Base-by-base conservation (phyloP, 257 asterid species). In the Capsicum baccatum region DNA sequence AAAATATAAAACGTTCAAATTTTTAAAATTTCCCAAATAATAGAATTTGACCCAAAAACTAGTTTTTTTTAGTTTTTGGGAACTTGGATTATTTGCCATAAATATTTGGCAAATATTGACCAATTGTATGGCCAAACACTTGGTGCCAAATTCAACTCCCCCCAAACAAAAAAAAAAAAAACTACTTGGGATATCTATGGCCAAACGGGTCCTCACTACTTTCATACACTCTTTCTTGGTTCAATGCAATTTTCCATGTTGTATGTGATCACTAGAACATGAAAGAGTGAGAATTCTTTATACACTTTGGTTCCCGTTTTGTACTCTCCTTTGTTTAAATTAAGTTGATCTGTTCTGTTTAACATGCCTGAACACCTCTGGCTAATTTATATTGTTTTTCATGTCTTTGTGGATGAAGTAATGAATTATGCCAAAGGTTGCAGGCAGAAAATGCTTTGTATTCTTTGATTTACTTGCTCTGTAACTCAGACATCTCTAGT, bases 361-460 rank as follows among this genome's bases (percentile, higher is more conserved):
- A 55, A 21, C 73, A 47, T 71, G 62, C 50, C 71, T 64, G 71
- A 64, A 64, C n/a, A 64, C 81, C 81, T 68, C 44, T 60, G 57
- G 33, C 59, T 62, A 47, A 79, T 83, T 67, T 79, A 81, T 71
- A 33, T 80, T 80, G 70, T 71, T 88, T 71, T 88, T 44, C 68
- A 16, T 86, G 71, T 88, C 47, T 87, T 88, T 70, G 50, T 76
- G 62, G 54, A 50, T 90, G 87, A 95, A 95, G 99, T 93, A 89
- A 91, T 85, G 74, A 80, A 79, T 95, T 94, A 82, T 90, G 97
- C 89, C 93, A 89, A 91, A 90, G 79, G 80, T 88, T 95, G 84
- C 90, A 91, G 92, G 94, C 91, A 58, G 95, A 93, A 91, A 95
- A 93, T n/a, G 89, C 82, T 83, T 88, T 95, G 88, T 87, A 81